Conservation (phyloP, 2,329 filamentous ascomycete species). For the Paraconiothyrium sp. region DNA sequence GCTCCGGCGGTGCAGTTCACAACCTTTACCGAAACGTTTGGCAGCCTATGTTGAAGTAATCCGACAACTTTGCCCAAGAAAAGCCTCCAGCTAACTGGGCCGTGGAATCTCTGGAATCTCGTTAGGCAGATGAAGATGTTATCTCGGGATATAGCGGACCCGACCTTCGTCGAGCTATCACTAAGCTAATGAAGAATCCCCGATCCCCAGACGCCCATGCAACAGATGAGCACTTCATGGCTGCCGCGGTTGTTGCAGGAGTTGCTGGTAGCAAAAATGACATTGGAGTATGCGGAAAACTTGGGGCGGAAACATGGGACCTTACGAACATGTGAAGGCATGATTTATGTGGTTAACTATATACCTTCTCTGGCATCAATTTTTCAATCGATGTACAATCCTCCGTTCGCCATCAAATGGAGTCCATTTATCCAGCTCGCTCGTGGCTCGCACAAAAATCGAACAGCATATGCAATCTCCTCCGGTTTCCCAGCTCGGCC, state of each 20-base stretch:
- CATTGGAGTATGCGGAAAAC: constrained; percentile 23
- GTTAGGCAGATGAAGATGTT: constrained; percentile 70
- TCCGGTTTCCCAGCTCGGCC: constrained; percentile 42
- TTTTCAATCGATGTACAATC: too few relatives aligned
- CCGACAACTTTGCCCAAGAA: constrained; percentile 70
- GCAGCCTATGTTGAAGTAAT: constrained; percentile 68
- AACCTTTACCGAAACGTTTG: constrained; percentile 75
- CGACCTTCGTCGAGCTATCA: constrained; percentile 62
- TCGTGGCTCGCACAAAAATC: constrained; percentile 40
- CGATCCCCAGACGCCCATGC: constrained; percentile 72
- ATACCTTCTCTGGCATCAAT: too few relatives aligned
- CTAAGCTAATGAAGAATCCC: constrained; percentile 74
- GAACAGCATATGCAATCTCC: constrained; percentile 60
- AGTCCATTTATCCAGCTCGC: too few relatives aligned
- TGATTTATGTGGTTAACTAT: too few relatives aligned
- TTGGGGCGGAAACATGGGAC: constrained; percentile 45
- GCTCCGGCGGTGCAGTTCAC: constrained; percentile 74
- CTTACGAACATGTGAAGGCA: constrained; percentile 44
- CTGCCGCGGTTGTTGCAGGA: constrained; percentile 70
- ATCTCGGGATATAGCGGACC: constrained; percentile 61
- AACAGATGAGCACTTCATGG: constrained; percentile 76
- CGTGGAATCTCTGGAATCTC: constrained; percentile 72
- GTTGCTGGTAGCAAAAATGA: constrained; percentile 28
- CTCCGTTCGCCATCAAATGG: too few relatives aligned
- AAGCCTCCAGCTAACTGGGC: constrained; percentile 67